Conservation (phyloP, 164 flowering plant species). For the Magnolia sinica region DNA sequence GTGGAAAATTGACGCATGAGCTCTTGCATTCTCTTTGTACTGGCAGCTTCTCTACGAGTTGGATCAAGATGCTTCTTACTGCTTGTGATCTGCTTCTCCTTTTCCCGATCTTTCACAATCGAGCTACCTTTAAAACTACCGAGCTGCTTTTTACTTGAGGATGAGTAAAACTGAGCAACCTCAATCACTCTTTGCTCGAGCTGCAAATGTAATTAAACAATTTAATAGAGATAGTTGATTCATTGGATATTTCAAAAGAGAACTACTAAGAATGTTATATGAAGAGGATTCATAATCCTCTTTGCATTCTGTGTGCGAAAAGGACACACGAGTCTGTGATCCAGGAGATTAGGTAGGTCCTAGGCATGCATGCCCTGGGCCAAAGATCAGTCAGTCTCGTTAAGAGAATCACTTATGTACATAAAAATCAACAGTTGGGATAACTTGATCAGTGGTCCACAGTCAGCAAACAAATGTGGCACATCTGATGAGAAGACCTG, state of each 20-base stretch:
- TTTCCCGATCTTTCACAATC: conserved; percentile 54
- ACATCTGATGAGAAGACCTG: neutral
- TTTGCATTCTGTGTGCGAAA: neutral
- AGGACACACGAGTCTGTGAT: no score
- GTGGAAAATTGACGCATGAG: conserved; percentile 76
- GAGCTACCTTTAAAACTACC: conserved; percentile 50
- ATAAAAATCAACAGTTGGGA: no score
- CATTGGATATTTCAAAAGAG: neutral
- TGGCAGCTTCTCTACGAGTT: conserved; percentile 54
- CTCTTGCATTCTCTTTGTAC: conserved; percentile 82
- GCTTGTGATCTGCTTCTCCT: conserved; percentile 42
- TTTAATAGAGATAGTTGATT: neutral
- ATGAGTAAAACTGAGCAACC: conserved; percentile 59
- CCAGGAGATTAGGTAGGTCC: no score
- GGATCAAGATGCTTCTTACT: conserved; percentile 62
- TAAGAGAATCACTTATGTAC: neutral
- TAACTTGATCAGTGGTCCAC: no score
- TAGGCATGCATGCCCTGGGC: no score
- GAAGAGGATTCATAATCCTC: neutral
- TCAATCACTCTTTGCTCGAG: conserved; percentile 66
- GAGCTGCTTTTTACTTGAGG: conserved; percentile 41
- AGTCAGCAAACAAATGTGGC: neutral
- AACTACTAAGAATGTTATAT: neutral
- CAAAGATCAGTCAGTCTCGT: neutral
- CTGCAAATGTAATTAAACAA: conserved; percentile 35